Conservation (phyloP, 1,139 yeast species). For the Pichia cactophila region DNA sequence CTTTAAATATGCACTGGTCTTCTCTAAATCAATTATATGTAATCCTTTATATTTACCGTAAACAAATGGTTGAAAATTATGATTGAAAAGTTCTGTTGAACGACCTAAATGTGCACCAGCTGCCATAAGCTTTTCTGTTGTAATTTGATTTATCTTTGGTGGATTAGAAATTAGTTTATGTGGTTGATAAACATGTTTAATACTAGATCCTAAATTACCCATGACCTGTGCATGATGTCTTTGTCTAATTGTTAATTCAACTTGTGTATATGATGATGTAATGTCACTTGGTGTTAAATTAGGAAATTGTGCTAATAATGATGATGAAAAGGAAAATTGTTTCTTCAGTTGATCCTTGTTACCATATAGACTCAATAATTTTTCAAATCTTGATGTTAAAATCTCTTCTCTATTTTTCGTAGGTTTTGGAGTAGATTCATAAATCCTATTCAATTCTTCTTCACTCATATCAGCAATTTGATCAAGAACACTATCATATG, state of each 20-base stretch:
- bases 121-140: slow-evolving; percentile 67
- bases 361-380: slow-evolving; percentile 21
- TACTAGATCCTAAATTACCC: slow-evolving; percentile 55
- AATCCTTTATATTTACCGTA: slow-evolving; percentile 85
- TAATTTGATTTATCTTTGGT: slow-evolving; percentile 44
- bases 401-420: slow-evolving; percentile 24
- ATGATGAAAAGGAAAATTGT: slow-evolving; percentile 18
- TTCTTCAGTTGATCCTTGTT: slow-evolving; percentile 19
- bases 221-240: slow-evolving; percentile 46
- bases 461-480: slow-evolving; percentile 19
- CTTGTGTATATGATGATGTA: slow-evolving; percentile 54
- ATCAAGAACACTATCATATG: slow-evolving; percentile 11
- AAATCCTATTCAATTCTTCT: slow-evolving; percentile 21
- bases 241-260: slow-evolving; percentile 72
- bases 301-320: slow-evolving; percentile 29
- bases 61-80: slow-evolving; percentile 80
- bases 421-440: slow-evolving; percentile 22
- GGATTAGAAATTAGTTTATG: slow-evolving; percentile 61
- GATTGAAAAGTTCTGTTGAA: slow-evolving; percentile 69
- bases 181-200: slow-evolving; percentile 61
- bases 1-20: slow-evolving; percentile 66
- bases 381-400: slow-evolving; percentile 20
- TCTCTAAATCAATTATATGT: slow-evolving; percentile 82
- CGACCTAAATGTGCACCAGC: slow-evolving; percentile 96
- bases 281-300: slow-evolving; percentile 30